Conservation (phyloP, 768 basidiomycete species). For the Russula lepida region DNA sequence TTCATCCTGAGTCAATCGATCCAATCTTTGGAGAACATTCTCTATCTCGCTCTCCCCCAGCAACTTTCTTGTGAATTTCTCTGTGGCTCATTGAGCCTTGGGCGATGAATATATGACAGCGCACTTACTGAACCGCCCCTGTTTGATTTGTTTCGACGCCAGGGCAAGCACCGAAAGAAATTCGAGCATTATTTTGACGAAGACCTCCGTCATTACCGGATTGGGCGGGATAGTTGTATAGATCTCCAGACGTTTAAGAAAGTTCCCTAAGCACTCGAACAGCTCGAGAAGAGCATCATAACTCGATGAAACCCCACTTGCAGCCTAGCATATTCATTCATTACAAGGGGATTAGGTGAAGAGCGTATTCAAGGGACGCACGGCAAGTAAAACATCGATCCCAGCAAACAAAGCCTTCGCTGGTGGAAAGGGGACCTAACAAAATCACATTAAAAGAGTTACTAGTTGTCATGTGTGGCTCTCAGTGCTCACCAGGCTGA, state of each 20-base stretch:
- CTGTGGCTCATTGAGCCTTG: neutral
- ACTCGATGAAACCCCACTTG: neutral
- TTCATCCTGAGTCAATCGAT: neutral
- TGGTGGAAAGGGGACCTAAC: neutral
- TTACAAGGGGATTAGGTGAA: neutral
- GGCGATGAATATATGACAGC: neutral
- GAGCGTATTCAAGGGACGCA: neutral
- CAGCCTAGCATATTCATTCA: neutral
- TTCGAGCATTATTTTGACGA: neutral
- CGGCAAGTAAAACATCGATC: neutral
- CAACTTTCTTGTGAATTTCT: neutral
- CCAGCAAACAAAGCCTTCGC: neutral
- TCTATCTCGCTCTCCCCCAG: neutral
- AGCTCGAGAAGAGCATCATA: conserved; percentile 1
- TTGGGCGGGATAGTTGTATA: neutral
- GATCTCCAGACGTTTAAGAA: neutral
- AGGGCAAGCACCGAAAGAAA: neutral
- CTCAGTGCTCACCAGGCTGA: neutral
- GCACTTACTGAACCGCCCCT: neutral
- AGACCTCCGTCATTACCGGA: neutral
- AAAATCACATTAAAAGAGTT: neutral
- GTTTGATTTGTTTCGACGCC: neutral
- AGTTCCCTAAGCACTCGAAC: neutral
- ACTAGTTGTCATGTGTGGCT: neutral
- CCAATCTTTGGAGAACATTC: neutral